Percentiles rank a stretch among this genome's conserved stretches.
These are phyloP conservation scores for Rhodomyrtus tomentosa DNA, from an alignment of 345 rosid genomes.

Conservation along the genomic window DNA sequence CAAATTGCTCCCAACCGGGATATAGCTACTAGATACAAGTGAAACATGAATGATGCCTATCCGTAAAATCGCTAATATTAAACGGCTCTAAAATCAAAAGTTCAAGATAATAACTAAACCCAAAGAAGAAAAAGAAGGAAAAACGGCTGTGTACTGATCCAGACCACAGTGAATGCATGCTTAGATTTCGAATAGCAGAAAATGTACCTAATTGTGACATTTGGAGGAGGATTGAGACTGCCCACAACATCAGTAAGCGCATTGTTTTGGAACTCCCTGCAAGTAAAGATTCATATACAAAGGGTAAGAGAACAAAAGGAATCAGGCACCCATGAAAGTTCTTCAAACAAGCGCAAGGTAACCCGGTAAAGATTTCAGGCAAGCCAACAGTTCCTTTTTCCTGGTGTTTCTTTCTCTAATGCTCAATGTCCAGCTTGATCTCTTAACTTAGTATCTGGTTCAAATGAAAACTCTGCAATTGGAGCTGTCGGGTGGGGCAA, in stretches of 20 bases:
- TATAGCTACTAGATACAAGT: background rate
- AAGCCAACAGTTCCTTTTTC: background rate
- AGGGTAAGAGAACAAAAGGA: background rate
- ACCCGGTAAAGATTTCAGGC: background rate
- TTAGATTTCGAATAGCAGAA: background rate
- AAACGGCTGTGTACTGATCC: background rate
- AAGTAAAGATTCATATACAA: background rate
- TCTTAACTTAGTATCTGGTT: background rate
- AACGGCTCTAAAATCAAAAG: background rate
- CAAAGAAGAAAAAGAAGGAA: background rate
- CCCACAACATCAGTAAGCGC: constrained; percentile 28
- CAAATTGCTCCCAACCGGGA: background rate
- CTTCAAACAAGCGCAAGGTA: background rate
- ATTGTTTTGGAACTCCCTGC: constrained; percentile 49
- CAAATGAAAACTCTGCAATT: background rate
- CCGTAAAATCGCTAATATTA: background rate
- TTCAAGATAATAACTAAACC: background rate
- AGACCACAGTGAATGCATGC: background rate
- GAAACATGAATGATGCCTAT: background rate
- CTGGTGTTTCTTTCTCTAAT: background rate
- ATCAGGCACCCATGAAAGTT: background rate
- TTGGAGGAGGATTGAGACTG: constrained; percentile 29
- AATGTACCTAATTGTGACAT: constrained; percentile 37
- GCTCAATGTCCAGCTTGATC: background rate
- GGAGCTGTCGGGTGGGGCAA: background rate